Evolutionary conservation across 2,329 filamentous ascomycete genomes (phyloP), one percentile per base, ranked within the genome.

Genomic region (Macrophomina tecta): DNA sequence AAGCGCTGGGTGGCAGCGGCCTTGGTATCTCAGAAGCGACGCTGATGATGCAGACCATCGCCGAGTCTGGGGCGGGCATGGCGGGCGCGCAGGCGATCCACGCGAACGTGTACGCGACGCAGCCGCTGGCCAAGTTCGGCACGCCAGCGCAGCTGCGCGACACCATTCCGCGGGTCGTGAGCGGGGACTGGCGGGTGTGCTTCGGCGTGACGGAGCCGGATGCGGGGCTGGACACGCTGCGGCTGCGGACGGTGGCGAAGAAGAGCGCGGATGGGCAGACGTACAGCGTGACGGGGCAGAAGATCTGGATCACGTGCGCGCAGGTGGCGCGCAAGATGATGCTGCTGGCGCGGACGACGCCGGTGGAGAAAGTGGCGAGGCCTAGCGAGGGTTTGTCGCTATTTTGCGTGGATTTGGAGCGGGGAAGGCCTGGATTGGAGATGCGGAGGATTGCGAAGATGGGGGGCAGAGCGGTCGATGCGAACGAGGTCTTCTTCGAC

Each of bases 401-500:
- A 36, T 94, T 96, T 77, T 95, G 90, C 73, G 92, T 96, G 67
- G 88, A 92, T 67, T 83, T 96, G 4, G 87, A 94, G 75, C 84
- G 84, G 28, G 74, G 74, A 0, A 46, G 11, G 4, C 85, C 89
- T 0, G 86, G 86, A 0, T 80, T 94, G 1, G 86, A 90, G 9
- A 81, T 95, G 74, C 87, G 87, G 51, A 87, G 82, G 73, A 96
- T 96, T 71, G 89, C 87, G 77, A 96, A 96, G 77, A 95, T 96
- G 91, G 93, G 93, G 8, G 91, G 91, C 0, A 83, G 91, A 12
- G 91, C 91, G 0, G 88, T 96, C 1, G 92, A 95, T 72, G 91
- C 92, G 0, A 96, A 96, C 71, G 91, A 95, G 74, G 90, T 96
- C 1, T 96, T 96, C 77, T 95, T 96, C 75, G 91, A 95, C 76